A percentile compares a stretch with the other conserved stretches of the same genome.
Evolutionary conservation across 108 stramenopile species (phyloP).

Genomic region (Nannochloropsis salina): DNA sequence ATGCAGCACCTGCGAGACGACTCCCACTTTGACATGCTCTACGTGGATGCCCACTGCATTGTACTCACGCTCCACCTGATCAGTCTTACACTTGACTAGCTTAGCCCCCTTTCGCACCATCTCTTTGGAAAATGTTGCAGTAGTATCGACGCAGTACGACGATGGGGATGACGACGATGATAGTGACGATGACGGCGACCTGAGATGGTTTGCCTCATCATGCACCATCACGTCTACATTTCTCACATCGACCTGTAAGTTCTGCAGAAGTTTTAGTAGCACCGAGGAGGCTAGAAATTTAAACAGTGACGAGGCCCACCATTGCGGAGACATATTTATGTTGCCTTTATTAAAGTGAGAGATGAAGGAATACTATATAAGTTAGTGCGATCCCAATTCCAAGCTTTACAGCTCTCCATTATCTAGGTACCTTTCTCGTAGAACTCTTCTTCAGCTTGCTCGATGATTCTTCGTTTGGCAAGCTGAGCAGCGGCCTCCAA

Average conservation of each 20-base stretch:
- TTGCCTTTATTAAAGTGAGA: neutral
- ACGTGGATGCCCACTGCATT: constrained; percentile 12
- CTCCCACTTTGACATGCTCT: neutral
- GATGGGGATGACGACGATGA: neutral
- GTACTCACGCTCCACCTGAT: neutral
- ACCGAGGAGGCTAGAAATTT: neutral
- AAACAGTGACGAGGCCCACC: neutral
- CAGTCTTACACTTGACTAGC: too few species aligned
- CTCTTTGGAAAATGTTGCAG: too few species aligned
- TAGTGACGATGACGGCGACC: neutral
- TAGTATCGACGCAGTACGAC: neutral
- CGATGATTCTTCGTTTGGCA: neutral
- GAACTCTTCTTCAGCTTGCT: constrained; percentile 14
- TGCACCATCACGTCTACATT: neutral
- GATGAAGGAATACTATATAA: too few species aligned
- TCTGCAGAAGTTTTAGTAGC: neutral
- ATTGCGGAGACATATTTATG: neutral
- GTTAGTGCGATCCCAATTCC: too few species aligned
- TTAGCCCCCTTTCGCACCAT: too few species aligned
- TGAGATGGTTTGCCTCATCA: neutral
- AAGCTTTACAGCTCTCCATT: too few species aligned
- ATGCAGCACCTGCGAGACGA: neutral
- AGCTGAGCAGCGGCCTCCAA: neutral
- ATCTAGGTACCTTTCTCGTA: neutral
- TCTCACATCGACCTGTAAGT: neutral